Evolutionary conservation across 2,329 filamentous ascomycete species (phyloP).

Genomic region (Diaporthe citri): DNA sequence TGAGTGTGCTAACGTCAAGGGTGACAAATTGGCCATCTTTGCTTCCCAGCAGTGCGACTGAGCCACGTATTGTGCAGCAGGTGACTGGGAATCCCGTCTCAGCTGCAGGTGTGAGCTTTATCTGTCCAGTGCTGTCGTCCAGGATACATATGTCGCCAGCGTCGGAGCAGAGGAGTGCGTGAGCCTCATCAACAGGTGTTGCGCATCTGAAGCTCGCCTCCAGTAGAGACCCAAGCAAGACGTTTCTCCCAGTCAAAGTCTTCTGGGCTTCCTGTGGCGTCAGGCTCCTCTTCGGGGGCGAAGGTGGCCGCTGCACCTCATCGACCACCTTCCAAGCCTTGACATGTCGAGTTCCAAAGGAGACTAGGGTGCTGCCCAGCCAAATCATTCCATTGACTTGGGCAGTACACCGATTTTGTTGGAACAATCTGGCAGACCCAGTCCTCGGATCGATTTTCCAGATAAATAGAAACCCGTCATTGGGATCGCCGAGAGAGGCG

Average conservation of each 20-base stretch:
- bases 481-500: slow-evolving; percentile 87
- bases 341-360: slow-evolving; percentile 89
- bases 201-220: slow-evolving; percentile 89
- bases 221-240: slow-evolving; percentile 82
- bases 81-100: slow-evolving; percentile 76
- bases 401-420: slow-evolving; percentile 93
- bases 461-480: slow-evolving; percentile 94
- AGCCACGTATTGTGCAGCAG: slow-evolving; percentile 73
- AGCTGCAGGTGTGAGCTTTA: slow-evolving; percentile 76
- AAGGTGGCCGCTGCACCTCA: slow-evolving; percentile 66
- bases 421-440: slow-evolving; percentile 81
- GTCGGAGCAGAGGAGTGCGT: slow-evolving; percentile 88
- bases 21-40: slow-evolving; percentile 71
- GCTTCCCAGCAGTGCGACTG: slow-evolving; percentile 76
- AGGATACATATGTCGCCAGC: slow-evolving; percentile 90
- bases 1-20: slow-evolving; percentile 60
- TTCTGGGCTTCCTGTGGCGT: slow-evolving; percentile 60
- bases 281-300: slow-evolving; percentile 71
- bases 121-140: slow-evolving; percentile 79
- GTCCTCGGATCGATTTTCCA: slow-evolving; percentile 89
- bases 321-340: slow-evolving; percentile 67
- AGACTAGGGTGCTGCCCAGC: slow-evolving; percentile 87
- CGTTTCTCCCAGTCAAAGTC: slow-evolving; percentile 87
- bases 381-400: slow-evolving; percentile 89
- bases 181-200: slow-evolving; percentile 76